phyloP scores from a whole-genome alignment of 2,329 filamentous ascomycete genomes.

The Clarireedia hainanense region DNA sequence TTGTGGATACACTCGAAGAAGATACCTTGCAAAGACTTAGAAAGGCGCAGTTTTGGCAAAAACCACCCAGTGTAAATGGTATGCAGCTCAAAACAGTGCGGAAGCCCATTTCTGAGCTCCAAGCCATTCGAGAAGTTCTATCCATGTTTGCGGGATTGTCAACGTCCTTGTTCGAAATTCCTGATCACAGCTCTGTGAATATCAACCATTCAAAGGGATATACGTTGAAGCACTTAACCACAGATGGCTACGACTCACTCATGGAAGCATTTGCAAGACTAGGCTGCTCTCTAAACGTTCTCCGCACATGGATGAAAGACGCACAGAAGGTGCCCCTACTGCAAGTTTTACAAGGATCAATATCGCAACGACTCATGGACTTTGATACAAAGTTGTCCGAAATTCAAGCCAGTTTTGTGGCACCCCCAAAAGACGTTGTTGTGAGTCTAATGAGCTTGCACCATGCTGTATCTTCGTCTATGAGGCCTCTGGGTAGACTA shows the following conservation, averaged over 20 bases:
- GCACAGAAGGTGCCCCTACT: slow-evolving; percentile 25
- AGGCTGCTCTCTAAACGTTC: slow-evolving; percentile 37
- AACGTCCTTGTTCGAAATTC: slow-evolving; percentile 57
- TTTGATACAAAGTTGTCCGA: slow-evolving; percentile 53
- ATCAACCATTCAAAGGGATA: slow-evolving; percentile 26
- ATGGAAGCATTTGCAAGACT: slow-evolving; percentile 38
- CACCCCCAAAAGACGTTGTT: slow-evolving; percentile 42
- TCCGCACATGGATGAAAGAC: slow-evolving; percentile 41
- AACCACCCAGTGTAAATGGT: slow-evolving; percentile 19
- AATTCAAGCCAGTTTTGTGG: slow-evolving; percentile 54
- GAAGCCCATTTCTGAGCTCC: slow-evolving; percentile 46
- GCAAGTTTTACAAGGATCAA: slow-evolving; percentile 25
- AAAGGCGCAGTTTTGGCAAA: slow-evolving; percentile 42
- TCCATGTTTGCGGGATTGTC: slow-evolving; percentile 79
- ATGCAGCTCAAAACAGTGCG: slow-evolving; percentile 24
- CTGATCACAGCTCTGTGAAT: slow-evolving; percentile 31
- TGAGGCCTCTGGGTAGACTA: slow-evolving; percentile 51
- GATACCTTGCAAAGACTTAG: slow-evolving; percentile 32
- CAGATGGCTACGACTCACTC: slow-evolving; percentile 29
- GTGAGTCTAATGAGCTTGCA: slow-evolving; percentile 61
- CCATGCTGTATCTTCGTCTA: slow-evolving; percentile 44
- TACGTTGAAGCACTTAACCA: slow-evolving; percentile 31
- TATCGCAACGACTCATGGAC: slow-evolving; percentile 37
- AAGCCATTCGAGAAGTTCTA: slow-evolving; percentile 67
- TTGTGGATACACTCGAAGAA: slow-evolving; percentile 25